Conservation (phyloP, 495 filamentous ascomycete species). For the Neurospora terricola region DNA sequence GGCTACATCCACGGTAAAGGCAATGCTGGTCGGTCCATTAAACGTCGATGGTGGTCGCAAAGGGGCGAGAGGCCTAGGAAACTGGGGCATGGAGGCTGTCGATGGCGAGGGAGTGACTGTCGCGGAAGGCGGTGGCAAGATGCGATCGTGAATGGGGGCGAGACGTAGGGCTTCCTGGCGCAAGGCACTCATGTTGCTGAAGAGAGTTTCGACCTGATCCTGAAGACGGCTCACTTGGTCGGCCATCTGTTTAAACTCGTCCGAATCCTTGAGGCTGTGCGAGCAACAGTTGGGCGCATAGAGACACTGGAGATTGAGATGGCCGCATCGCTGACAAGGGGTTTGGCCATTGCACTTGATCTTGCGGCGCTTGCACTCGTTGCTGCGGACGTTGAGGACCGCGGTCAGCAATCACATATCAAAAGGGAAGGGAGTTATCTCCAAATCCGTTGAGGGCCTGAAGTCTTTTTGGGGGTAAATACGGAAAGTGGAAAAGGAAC, state of each 20-base stretch:
- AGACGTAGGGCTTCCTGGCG: conserved; percentile 34
- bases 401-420: neutral
- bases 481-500: neutral
- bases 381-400: conserved; percentile 33
- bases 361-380: conserved; percentile 83
- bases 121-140: conserved; percentile 20
- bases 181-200: conserved; percentile 57
- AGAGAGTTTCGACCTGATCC: conserved; percentile 71
- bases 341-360: conserved; percentile 87
- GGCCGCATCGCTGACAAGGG: conserved; percentile 77
- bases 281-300: conserved; percentile 88
- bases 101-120: conserved; percentile 26
- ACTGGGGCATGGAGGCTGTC: conserved; percentile 22
- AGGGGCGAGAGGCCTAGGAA: conserved; percentile 15
- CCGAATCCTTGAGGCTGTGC: conserved; percentile 72
- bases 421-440: neutral
- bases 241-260: conserved; percentile 75
- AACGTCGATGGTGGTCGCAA: conserved; percentile 51
- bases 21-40: conserved; percentile 76
- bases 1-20: conserved; percentile 79
- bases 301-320: conserved; percentile 68
- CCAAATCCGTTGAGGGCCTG: neutral
- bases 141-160: conserved; percentile 31
- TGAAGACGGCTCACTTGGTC: conserved; percentile 66
- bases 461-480: neutral